Percentiles rank a stretch among this genome's conserved stretches.
Evolutionary conservation across 805 yeast genomes (phyloP).

Genomic region (Candida odintsovae): DNA sequence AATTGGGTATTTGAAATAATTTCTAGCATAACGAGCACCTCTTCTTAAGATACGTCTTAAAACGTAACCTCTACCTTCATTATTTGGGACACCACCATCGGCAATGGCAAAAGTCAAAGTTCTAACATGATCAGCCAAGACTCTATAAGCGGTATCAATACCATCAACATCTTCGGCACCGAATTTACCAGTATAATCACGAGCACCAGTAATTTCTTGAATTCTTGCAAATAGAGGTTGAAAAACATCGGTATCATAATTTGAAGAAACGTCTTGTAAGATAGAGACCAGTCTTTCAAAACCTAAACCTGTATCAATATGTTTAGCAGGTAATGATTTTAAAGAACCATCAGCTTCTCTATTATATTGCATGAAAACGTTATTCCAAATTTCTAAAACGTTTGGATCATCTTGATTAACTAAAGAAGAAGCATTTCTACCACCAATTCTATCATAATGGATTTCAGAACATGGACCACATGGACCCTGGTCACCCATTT

Average conservation of each 20-base stretch:
- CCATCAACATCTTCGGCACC: slow-evolving; percentile 93
- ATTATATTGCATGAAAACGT: slow-evolving; percentile 94
- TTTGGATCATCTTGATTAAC: slow-evolving; percentile 98
- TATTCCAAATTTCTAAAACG: slow-evolving; percentile 96
- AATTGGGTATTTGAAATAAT: slow-evolving; percentile 92
- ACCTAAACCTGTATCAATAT: slow-evolving; percentile 98
- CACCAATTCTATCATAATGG: slow-evolving; percentile 97
- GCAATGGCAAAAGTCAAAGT: slow-evolving; percentile 93
- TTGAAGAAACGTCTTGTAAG: slow-evolving; percentile 84
- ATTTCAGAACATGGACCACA: slow-evolving; percentile 99
- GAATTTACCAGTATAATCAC: slow-evolving; percentile 87
- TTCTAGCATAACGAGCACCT: slow-evolving; percentile 95
- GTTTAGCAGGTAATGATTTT: slow-evolving; percentile 85
- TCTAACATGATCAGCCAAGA: slow-evolving; percentile 96
- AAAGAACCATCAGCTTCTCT: slow-evolving; percentile 84
- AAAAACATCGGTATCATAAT: slow-evolving; percentile 97
- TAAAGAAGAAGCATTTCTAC: slow-evolving; percentile 86
- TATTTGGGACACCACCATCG: slow-evolving; percentile 99
- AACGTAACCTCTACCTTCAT: slow-evolving; percentile 98
- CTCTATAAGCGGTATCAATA: slow-evolving; percentile 96
- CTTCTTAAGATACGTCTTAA: slow-evolving; percentile 95
- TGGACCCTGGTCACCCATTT: slow-evolving; percentile 99
- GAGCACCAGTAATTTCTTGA: slow-evolving; percentile 88
- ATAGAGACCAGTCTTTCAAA: slow-evolving; percentile 95
- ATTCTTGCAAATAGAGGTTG: slow-evolving; percentile 80